These are phyloP conservation scores for Cubamyces sp. DNA, from an alignment of 768 basidiomycete species.

Conservation along the genomic window DNA sequence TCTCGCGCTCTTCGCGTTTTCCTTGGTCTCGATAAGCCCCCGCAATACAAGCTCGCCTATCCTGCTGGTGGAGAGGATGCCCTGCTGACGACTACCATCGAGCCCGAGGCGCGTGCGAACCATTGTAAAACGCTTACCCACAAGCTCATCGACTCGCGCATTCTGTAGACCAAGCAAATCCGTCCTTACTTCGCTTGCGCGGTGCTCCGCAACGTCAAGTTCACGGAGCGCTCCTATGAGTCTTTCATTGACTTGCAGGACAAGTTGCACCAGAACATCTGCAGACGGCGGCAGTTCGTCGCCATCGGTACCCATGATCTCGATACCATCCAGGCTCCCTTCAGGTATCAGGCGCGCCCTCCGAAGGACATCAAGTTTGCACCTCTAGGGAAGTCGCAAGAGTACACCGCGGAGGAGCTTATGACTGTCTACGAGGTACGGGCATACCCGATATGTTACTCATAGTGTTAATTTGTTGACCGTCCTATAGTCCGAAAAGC, in stretches of 20 bases:
- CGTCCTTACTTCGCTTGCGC: slow-evolving; percentile 93
- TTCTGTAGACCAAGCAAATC: slow-evolving; percentile 69
- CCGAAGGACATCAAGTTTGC: slow-evolving; percentile 92
- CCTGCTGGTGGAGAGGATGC: slow-evolving; percentile 69
- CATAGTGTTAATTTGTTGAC: background rate
- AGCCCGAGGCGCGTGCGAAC: slow-evolving; percentile 67
- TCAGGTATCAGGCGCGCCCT: slow-evolving; percentile 80
- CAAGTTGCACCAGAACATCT: slow-evolving; percentile 96
- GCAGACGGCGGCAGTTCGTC: slow-evolving; percentile 86
- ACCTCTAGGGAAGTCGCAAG: slow-evolving; percentile 79
- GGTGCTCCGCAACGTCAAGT: slow-evolving; percentile 85
- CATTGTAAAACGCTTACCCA: background rate
- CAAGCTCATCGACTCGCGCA: background rate
- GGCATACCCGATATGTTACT: background rate
- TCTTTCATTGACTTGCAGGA: slow-evolving; percentile 99
- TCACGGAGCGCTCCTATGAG: slow-evolving; percentile 87
- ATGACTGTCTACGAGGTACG: slow-evolving; percentile 93
- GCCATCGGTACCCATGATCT: slow-evolving; percentile 98
- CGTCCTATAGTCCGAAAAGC: slow-evolving; percentile 78
- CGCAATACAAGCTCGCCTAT: slow-evolving; percentile 73
- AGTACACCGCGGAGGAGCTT: slow-evolving; percentile 85
- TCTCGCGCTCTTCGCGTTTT: slow-evolving; percentile 84
- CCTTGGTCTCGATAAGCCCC: slow-evolving; percentile 68
- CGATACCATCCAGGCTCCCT: slow-evolving; percentile 85
- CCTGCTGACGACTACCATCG: slow-evolving; percentile 68